Evolutionary conservation across 2,329 filamentous ascomycete genomes (phyloP).

Genomic region (Penicillium sp.): DNA sequence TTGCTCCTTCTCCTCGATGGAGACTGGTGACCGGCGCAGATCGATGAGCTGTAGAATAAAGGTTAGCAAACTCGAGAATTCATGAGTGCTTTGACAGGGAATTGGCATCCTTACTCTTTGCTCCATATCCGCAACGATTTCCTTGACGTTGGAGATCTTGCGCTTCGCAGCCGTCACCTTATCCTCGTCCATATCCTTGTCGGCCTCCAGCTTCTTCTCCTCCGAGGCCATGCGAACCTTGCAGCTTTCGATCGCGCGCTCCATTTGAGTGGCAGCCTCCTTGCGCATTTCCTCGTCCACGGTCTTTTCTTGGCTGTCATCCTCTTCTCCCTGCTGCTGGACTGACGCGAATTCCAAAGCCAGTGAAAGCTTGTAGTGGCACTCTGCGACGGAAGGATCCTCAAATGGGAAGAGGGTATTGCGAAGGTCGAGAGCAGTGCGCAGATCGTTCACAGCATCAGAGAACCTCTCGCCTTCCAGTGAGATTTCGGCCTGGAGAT

Average conservation of each 20-base stretch:
- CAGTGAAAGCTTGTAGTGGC: conserved; percentile 93
- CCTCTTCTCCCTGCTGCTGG: conserved; percentile 54
- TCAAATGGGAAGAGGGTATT: conserved; percentile 78
- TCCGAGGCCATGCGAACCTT: conserved; percentile 61
- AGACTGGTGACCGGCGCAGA: conserved; percentile 61
- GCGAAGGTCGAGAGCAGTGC: conserved; percentile 78
- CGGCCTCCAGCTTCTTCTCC: conserved; percentile 50
- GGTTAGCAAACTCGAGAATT: conserved; percentile 14
- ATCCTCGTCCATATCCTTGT: conserved; percentile 49
- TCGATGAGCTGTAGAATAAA: conserved; percentile 56
- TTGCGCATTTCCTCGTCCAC: conserved; percentile 62
- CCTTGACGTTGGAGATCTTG: conserved; percentile 63
- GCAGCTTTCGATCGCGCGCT: conserved; percentile 65
- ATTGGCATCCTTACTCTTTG: conserved; percentile 54
- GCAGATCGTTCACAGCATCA: conserved; percentile 84
- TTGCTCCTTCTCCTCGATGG: conserved; percentile 48
- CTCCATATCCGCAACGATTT: conserved; percentile 67
- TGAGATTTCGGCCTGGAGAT: conserved; percentile 94
- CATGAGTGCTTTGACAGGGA: background rate
- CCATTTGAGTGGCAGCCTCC: conserved; percentile 65
- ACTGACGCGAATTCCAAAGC: conserved; percentile 93
- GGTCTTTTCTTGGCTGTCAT: conserved; percentile 46
- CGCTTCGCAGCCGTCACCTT: conserved; percentile 49
- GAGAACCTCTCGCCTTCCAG: conserved; percentile 93
- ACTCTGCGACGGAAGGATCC: conserved; percentile 87